Evolutionary conservation across 345 rosid species (phyloP), one percentile per base, ranked within the genome.

Genomic region (Arabis alpina): DNA sequence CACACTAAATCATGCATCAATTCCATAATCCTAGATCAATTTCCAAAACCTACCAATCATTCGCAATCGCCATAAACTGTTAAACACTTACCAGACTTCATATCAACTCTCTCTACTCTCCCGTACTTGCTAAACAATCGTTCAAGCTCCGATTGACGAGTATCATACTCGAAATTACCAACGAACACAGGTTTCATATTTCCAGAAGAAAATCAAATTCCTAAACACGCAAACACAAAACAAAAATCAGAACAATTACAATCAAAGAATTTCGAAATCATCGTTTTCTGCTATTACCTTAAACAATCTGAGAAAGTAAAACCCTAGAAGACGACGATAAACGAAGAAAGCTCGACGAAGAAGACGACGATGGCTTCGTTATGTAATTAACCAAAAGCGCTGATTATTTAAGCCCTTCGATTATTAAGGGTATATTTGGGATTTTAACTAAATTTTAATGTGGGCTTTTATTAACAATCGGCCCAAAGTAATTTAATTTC

Each of bases 141-240:
- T 54, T 92, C 97, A 50, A 90, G 76, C 61, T 92, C 97, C 3
- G 91, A 82, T 6, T 87, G 98, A 19, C 96, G 89, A 54, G 93
- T 88, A 4, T 88, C 95, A 72, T 80, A 85, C 84, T 84, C 95
- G 27, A 92, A 88, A 75, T 90, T 92, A 23, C 95, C 95, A 1
- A 84, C 91, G 61, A 88, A 90, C 16, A 92, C 72, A 8, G 91
- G 96, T 63, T 83, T 83, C 85, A 87, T 80, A 74, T 55, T 77
- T 60, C 39, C 49, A 16, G 25, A 45, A 5, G 41, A 45, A 1
- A 43, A 71, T 2, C 24, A 64, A 28, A 59, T 40, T 16, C 7
- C 54, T 51, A 36, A 59, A 64, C 34, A 41, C 10, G 19, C 49
- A 39, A 19, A 58, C 60, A 53, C 3, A 55, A 24, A 10, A 6